phyloP scores from a whole-genome alignment of 2,329 filamentous ascomycete genomes.

The Scedosporium dehoogii region DNA sequence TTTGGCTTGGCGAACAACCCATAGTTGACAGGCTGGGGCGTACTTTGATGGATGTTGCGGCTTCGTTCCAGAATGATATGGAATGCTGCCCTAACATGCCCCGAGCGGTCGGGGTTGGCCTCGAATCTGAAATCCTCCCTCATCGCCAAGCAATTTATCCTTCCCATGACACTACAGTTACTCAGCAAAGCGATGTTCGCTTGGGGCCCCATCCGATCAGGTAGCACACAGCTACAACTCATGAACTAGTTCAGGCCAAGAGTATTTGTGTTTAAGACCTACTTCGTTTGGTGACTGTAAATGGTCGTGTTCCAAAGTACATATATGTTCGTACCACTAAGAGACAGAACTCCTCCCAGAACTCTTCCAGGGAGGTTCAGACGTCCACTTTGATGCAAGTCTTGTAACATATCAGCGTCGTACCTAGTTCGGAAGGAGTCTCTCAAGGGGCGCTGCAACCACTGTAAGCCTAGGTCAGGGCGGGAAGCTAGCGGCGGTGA shows the following conservation, averaged over 20 bases:
- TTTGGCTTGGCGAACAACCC: no score
- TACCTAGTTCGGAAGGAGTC: not conserved
- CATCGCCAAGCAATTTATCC: not conserved
- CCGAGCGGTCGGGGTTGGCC: not conserved
- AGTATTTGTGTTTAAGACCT: no score
- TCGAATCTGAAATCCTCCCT: not conserved
- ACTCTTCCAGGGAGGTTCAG: not conserved
- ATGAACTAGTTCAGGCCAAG: not conserved
- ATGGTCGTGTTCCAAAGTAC: not conserved
- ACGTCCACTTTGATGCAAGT: conserved; percentile 2
- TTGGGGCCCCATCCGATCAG: not conserved
- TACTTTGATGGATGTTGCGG: not conserved
- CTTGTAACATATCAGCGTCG: not conserved
- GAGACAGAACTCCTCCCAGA: not conserved
- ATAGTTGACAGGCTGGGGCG: no score
- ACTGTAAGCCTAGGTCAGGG: not conserved
- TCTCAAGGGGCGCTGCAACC: not conserved
- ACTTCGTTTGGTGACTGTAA: not conserved
- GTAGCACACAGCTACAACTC: not conserved
- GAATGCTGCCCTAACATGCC: not conserved
- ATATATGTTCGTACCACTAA: not conserved
- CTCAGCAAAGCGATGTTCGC: not conserved
- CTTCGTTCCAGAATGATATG: not conserved
- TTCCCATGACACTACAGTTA: not conserved
- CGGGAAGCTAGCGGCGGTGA: not conserved